Evolutionary conservation across 2,329 filamentous ascomycete species (phyloP).

Genomic region (Pseudogymnoascus sp.): DNA sequence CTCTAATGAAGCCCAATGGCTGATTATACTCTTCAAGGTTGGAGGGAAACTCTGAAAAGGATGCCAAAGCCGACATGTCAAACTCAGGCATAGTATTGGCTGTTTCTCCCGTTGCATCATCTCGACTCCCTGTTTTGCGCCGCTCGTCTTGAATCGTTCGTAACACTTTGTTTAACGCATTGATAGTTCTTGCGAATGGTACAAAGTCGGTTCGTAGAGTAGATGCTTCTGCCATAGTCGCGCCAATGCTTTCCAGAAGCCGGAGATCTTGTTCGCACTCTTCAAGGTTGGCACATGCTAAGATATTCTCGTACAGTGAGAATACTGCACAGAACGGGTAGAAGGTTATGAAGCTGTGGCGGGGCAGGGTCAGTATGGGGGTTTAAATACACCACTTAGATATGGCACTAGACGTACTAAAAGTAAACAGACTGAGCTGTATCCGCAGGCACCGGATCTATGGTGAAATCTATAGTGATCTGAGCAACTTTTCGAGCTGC

Average conservation of each 20-base stretch:
- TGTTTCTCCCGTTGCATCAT: background rate
- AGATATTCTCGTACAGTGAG: background rate
- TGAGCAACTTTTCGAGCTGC: background rate
- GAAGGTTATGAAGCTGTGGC: background rate
- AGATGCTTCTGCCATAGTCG: background rate
- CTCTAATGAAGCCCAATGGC: background rate
- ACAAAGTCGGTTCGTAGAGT: slow-evolving; percentile 5
- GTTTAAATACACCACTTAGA: background rate
- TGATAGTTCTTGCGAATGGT: slow-evolving; percentile 3
- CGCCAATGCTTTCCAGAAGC: background rate
- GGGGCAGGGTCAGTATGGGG: background rate
- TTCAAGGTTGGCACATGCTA: background rate
- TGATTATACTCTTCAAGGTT: background rate
- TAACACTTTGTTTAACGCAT: background rate
- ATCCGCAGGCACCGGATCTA: background rate
- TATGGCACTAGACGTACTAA: background rate
- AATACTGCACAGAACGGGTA: slow-evolving; percentile 4
- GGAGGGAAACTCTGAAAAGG: background rate
- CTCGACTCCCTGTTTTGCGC: background rate
- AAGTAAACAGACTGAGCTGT: background rate
- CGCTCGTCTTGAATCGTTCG: background rate
- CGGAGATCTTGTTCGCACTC: background rate
- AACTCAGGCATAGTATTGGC: background rate
- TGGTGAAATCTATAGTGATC: background rate
- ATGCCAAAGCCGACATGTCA: background rate